A percentile compares a stretch with the other conserved stretches of the same genome.
phyloP scores from a whole-genome alignment of 805 yeast genomes.

The Ogataea degrootiae region DNA sequence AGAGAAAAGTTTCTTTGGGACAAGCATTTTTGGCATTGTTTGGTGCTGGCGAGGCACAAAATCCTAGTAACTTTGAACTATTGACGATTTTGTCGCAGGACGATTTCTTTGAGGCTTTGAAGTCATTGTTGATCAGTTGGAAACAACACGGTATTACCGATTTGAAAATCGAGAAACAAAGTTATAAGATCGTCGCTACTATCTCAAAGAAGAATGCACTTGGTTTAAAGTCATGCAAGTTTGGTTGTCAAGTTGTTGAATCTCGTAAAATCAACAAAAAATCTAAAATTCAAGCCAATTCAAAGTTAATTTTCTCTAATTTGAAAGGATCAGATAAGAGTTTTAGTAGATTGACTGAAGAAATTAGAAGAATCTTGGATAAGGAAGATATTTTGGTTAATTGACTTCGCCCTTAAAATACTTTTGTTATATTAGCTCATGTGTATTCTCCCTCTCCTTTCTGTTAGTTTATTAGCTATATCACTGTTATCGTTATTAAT shows the following conservation, averaged over 20 bases:
- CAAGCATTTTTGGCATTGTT: slow-evolving; percentile 39
- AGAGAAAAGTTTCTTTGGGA: slow-evolving; percentile 20
- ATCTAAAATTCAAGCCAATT: slow-evolving; percentile 26
- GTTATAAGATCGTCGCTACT: slow-evolving; percentile 51
- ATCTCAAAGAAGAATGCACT: slow-evolving; percentile 58
- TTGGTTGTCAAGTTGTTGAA: slow-evolving; percentile 47
- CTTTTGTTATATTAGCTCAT: background rate
- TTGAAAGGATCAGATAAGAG: slow-evolving; percentile 63
- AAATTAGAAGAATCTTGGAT: slow-evolving; percentile 58
- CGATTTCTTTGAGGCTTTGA: slow-evolving; percentile 62
- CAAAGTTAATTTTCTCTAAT: slow-evolving; percentile 55
- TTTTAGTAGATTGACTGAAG: slow-evolving; percentile 53
- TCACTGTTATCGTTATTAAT: background rate
- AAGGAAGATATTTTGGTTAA: slow-evolving; percentile 55
- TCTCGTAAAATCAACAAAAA: slow-evolving; percentile 34
- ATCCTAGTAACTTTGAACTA: slow-evolving; percentile 30
- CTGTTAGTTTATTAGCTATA: background rate
- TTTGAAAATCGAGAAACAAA: slow-evolving; percentile 40
- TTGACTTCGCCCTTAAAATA: background rate
- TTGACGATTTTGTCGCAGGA: slow-evolving; percentile 34
- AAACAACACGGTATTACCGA: slow-evolving; percentile 62
- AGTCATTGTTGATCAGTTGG: slow-evolving; percentile 63
- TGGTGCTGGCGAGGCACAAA: slow-evolving; percentile 17
- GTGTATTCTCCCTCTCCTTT: background rate
- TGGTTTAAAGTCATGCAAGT: slow-evolving; percentile 59